Conservation (phyloP, 129 eudicot species). For the Heracleum sosnowskyi region DNA sequence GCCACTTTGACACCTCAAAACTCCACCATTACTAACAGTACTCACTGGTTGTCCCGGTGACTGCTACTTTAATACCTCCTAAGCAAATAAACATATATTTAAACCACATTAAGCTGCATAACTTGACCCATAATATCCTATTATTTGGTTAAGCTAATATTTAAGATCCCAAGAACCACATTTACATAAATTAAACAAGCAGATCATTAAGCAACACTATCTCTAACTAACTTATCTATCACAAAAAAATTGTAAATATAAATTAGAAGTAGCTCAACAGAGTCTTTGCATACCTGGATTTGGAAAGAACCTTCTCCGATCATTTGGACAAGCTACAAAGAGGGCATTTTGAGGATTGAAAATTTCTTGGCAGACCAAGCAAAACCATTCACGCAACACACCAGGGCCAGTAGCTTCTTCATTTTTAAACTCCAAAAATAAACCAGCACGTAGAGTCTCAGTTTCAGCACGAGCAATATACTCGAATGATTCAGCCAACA, state of each 20-base stretch:
- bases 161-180: background rate
- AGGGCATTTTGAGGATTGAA: conserved; percentile 55
- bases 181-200: background rate
- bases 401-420: conserved; percentile 99
- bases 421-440: conserved; percentile 76
- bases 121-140: background rate
- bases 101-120: background rate
- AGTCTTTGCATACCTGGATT: conserved; percentile 32
- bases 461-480: conserved; percentile 50
- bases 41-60: background rate
- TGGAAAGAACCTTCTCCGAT: conserved; percentile 57
- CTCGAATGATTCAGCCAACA: conserved; percentile 69
- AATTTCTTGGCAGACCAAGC: conserved; percentile 50
- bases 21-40: background rate
- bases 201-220: background rate
- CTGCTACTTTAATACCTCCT: background rate
- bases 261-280: background rate
- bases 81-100: background rate
- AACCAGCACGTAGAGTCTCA: conserved; percentile 47
- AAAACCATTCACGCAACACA: conserved; percentile 79
- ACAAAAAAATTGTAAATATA: background rate
- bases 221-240: background rate
- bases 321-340: conserved; percentile 50
- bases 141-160: background rate
- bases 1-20: background rate